Evolutionary conservation across 2,329 filamentous ascomycete species (phyloP).

Genomic region (Pseudonectria foliicola): DNA sequence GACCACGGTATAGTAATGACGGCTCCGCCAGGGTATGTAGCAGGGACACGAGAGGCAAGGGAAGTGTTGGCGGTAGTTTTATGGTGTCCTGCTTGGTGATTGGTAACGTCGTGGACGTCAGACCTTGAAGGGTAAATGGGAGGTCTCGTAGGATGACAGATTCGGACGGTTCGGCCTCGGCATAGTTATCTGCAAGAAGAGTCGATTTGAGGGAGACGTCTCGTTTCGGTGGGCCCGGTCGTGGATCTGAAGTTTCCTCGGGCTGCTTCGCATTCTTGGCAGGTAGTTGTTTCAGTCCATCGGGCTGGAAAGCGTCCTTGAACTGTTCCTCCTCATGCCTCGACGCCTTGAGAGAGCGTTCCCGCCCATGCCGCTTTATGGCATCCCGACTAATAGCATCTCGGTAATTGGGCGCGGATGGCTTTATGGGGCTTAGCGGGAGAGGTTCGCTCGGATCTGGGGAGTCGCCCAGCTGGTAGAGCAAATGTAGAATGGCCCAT

Average conservation of each 20-base stretch:
- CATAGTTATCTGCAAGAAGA: slow-evolving; percentile 49
- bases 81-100: slow-evolving; percentile 65
- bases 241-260: slow-evolving; percentile 28
- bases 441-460: slow-evolving; percentile 47
- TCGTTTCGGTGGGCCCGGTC: slow-evolving; percentile 30
- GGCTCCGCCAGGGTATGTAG: slow-evolving; percentile 88
- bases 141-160: slow-evolving; percentile 67
- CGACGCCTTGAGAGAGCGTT: slow-evolving; percentile 28
- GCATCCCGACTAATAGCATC: slow-evolving; percentile 31
- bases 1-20: slow-evolving; percentile 77
- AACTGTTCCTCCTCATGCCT: slow-evolving; percentile 42
- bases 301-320: slow-evolving; percentile 48
- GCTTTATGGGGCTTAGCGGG: slow-evolving; percentile 37
- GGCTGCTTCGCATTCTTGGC: slow-evolving; percentile 32
- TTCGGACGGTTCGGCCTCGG: slow-evolving; percentile 55
- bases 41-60: slow-evolving; percentile 77
- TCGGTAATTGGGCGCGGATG: slow-evolving; percentile 30
- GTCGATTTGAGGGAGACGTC: slow-evolving; percentile 52
- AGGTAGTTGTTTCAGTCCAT: slow-evolving; percentile 41
- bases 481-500: slow-evolving; percentile 90
- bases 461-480: slow-evolving; percentile 74
- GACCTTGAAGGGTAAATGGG: slow-evolving; percentile 85
- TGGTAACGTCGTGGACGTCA: slow-evolving; percentile 77
- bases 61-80: slow-evolving; percentile 70
- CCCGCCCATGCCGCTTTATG: slow-evolving; percentile 30